phyloP scores from a whole-genome alignment of 495 filamentous ascomycete genomes.

The Cladorrhinum samala region DNA sequence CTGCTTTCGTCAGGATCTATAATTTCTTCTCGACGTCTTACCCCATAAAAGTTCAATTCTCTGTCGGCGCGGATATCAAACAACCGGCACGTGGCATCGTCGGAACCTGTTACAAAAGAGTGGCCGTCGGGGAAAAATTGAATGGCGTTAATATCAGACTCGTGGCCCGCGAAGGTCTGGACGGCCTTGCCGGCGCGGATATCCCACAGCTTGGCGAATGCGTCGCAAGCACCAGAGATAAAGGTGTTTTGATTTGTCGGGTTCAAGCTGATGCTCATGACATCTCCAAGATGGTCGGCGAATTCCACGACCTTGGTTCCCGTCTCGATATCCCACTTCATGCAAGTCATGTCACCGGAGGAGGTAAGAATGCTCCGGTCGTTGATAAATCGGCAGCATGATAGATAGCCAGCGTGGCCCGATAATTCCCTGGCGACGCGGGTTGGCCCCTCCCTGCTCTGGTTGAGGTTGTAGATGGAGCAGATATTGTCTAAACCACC shows the following conservation, averaged over 20 bases:
- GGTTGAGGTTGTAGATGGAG: conserved; percentile 96
- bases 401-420: conserved; percentile 94
- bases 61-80: conserved; percentile 97
- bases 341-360: conserved; percentile 99
- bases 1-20: conserved; percentile 17
- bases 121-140: conserved; percentile 99
- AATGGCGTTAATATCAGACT: conserved; percentile 98
- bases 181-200: conserved; percentile 97
- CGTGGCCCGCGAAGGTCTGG: conserved; percentile 96
- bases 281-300: conserved; percentile 95
- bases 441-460: conserved; percentile 90
- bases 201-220: conserved; percentile 98
- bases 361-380: conserved; percentile 96
- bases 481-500: conserved; percentile 99
- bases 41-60: conserved; percentile 93
- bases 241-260: conserved; percentile 98
- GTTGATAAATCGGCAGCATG: conserved; percentile 98
- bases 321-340: conserved; percentile 99
- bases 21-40: conserved; percentile 42
- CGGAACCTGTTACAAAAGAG: conserved; percentile 96
- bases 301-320: conserved; percentile 97
- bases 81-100: conserved; percentile 93
- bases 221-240: conserved; percentile 96
- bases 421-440: conserved; percentile 94
- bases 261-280: conserved; percentile 99